Percentiles rank a stretch among this genome's conserved stretches.
phyloP scores from a whole-genome alignment of 129 eudicot species.

The Pulicaria dysenterica region DNA sequence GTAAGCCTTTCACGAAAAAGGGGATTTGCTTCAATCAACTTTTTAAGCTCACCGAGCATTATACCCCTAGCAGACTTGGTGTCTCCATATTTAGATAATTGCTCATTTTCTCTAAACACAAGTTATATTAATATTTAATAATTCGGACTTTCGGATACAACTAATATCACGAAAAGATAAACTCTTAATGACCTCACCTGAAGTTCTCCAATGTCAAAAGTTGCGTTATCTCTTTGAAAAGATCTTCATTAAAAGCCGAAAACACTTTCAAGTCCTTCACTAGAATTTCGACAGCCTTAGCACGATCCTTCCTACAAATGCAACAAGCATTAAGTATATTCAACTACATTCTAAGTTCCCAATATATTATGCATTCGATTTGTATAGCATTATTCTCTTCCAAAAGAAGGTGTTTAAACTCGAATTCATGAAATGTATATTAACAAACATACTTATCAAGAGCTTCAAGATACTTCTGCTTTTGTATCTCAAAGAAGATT shows the following conservation, averaged over 20 bases:
- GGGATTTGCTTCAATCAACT: slow-evolving; percentile 82
- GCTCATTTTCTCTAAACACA: slow-evolving; percentile 67
- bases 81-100: slow-evolving; percentile 68
- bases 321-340: background rate
- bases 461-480: slow-evolving; percentile 87
- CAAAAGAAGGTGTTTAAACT: background rate
- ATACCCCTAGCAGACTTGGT: slow-evolving; percentile 65
- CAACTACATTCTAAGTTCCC: background rate
- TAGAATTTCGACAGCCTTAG: slow-evolving; percentile 67
- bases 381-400: background rate
- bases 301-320: slow-evolving; percentile 60
- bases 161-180: slow-evolving; percentile 7
- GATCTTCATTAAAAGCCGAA: slow-evolving; percentile 64
- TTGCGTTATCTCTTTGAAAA: slow-evolving; percentile 67
- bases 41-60: slow-evolving; percentile 67
- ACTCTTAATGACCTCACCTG: slow-evolving; percentile 38
- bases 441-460: slow-evolving; percentile 65
- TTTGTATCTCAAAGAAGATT: slow-evolving; percentile 73
- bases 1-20: slow-evolving; percentile 71
- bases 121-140: slow-evolving; percentile 13
- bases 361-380: background rate
- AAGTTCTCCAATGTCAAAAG: slow-evolving; percentile 66
- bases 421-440: background rate
- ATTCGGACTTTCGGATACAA: background rate
- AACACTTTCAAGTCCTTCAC: slow-evolving; percentile 76